These are phyloP conservation scores for Brettanomyces anomalus DNA, from an alignment of 805 yeast species.

Conservation along the genomic window DNA sequence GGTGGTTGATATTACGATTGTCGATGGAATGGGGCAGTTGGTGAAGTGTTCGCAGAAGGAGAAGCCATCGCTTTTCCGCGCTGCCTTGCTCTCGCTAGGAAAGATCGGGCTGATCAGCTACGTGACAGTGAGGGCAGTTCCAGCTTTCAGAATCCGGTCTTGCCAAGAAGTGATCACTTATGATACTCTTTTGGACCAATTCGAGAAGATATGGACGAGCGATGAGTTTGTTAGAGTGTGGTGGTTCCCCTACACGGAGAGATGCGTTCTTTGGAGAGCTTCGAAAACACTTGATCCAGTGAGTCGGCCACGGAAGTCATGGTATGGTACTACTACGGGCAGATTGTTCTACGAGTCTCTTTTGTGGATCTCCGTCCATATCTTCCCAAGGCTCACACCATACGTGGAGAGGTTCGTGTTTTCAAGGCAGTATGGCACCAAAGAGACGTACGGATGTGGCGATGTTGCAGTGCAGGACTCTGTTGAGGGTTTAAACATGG, in stretches of 20 bases:
- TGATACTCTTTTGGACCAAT: constrained; percentile 57
- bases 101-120: constrained; percentile 84
- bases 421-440: constrained; percentile 70
- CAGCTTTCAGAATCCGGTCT: constrained; percentile 72
- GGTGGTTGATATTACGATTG: constrained; percentile 65
- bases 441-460: constrained; percentile 52
- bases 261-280: constrained; percentile 89
- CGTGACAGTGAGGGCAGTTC: constrained; percentile 79
- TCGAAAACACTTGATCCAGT: constrained; percentile 58
- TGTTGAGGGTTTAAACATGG: constrained; percentile 88
- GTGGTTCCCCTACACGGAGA: constrained; percentile 94
- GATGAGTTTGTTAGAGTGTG: constrained; percentile 89
- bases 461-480: constrained; percentile 67
- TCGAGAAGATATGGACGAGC: constrained; percentile 79
- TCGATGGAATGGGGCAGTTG: constrained; percentile 68
- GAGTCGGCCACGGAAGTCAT: constrained; percentile 58
- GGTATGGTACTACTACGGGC: constrained; percentile 81
- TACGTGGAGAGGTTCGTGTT: constrained; percentile 78
- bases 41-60: constrained; percentile 58
- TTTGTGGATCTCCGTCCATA: constrained; percentile 68
- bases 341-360: constrained; percentile 72
- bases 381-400: constrained; percentile 75
- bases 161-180: constrained; percentile 76
- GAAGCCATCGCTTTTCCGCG: constrained; percentile 60
- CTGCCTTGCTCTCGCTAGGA: constrained; percentile 80